Percentiles rank a stretch among this genome's conserved stretches.
These are phyloP conservation scores for Neurospora sp. DNA, from an alignment of 495 filamentous ascomycete species.

Conservation along the genomic window DNA sequence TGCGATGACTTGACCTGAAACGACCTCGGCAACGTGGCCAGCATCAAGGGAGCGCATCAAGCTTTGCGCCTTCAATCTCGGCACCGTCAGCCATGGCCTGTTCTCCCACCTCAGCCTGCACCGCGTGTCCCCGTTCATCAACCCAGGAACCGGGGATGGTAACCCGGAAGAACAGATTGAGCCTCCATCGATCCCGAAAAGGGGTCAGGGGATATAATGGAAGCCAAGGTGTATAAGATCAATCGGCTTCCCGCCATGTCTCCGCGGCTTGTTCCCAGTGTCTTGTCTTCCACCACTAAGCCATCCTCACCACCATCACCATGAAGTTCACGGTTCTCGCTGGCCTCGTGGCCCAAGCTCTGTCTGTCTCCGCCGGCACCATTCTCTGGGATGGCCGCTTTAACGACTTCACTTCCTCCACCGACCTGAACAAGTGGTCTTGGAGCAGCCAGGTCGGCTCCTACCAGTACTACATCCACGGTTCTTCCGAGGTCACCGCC, in stretches of 20 bases:
- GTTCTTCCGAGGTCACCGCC: conserved; percentile 37
- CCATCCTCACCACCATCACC: background rate
- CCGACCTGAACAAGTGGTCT: conserved; percentile 51
- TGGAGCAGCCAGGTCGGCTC: conserved; percentile 56
- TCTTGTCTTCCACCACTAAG: background rate
- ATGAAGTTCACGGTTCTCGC: conserved; percentile 22
- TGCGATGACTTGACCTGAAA: conserved; percentile 4
- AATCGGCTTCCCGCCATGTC: background rate
- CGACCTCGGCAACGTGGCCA: background rate
- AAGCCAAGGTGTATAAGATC: background rate
- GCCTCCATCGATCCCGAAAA: background rate
- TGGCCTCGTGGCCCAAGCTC: conserved; percentile 10
- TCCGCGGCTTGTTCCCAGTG: background rate
- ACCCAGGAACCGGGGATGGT: background rate
- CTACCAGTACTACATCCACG: conserved; percentile 70
- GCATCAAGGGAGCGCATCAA: background rate
- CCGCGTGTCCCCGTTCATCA: background rate
- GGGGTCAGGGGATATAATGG: background rate
- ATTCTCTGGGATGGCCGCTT: conserved; percentile 54
- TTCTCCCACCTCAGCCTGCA: background rate
- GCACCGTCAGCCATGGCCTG: background rate
- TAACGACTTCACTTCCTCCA: conserved; percentile 42
- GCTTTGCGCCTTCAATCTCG: background rate
- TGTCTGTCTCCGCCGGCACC: conserved; percentile 25
- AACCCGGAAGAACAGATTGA: background rate